Percentiles rank a stretch among this genome's conserved stretches.
These are phyloP conservation scores for Gossypium arboreum DNA, from an alignment of 345 rosid species.

Conservation along the genomic window DNA sequence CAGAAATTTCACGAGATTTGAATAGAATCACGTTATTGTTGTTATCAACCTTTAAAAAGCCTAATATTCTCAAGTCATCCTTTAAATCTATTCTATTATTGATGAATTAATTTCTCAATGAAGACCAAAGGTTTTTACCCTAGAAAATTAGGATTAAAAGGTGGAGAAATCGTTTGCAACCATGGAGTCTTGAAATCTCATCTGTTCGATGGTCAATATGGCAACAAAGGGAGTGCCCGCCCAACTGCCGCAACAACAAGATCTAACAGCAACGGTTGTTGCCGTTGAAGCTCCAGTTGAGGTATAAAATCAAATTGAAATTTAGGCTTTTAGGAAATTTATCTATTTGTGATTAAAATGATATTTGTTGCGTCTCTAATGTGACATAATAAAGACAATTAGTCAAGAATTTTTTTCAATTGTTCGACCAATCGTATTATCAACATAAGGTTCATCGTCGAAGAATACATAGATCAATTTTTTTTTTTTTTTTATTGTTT, in stretches of 20 bases:
- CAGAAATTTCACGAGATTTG: too few relatives aligned
- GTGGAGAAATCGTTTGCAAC: slow-evolving; percentile 31
- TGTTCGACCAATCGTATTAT: too few relatives aligned
- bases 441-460: too few relatives aligned
- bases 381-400: too few relatives aligned
- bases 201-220: slow-evolving; percentile 37
- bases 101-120: slow-evolving; percentile 28
- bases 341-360: too few relatives aligned
- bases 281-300: too few relatives aligned
- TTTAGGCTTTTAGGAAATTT: too few relatives aligned
- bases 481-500: too few relatives aligned
- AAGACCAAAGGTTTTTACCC: slow-evolving; percentile 38
- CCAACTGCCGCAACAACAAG: slow-evolving; percentile 45
- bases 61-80: slow-evolving; percentile 52
- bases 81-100: slow-evolving; percentile 28
- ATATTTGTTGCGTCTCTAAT: too few relatives aligned
- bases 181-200: slow-evolving; percentile 31
- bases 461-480: too few relatives aligned
- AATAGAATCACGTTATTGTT: slow-evolving; percentile 24
- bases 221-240: slow-evolving; percentile 27
- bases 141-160: slow-evolving; percentile 37
- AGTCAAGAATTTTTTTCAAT: too few relatives aligned
- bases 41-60: slow-evolving; percentile 29
- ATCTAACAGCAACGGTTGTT: slow-evolving; percentile 28
- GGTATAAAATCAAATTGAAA: too few relatives aligned